Conservation (phyloP, 2,329 filamentous ascomycete species). For the Canariomyces notabilis region DNA sequence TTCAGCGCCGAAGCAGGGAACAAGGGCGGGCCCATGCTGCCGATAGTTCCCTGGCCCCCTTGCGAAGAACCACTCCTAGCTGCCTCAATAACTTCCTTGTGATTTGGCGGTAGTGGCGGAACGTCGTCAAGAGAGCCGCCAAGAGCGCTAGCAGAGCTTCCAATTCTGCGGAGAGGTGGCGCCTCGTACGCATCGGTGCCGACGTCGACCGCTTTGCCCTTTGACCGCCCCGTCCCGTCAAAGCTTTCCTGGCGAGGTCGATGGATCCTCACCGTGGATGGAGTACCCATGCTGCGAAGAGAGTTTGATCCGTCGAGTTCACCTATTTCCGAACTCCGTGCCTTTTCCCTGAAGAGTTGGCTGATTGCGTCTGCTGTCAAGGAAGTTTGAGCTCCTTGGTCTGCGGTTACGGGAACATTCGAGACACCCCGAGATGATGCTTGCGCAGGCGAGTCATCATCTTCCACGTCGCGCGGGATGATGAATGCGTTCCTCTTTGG, state of each 20-base stretch:
- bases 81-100: slow-evolving; percentile 78
- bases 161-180: slow-evolving; percentile 50
- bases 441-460: not conserved
- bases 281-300: slow-evolving; percentile 28
- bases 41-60: slow-evolving; percentile 29
- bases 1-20: slow-evolving; percentile 69
- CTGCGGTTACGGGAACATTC: slow-evolving; percentile 55
- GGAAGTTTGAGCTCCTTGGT: slow-evolving; percentile 76
- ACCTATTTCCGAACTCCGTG: slow-evolving; percentile 26
- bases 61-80: slow-evolving; percentile 57
- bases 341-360: slow-evolving; percentile 59
- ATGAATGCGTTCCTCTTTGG: slow-evolving; percentile 54
- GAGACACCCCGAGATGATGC: slow-evolving; percentile 39
- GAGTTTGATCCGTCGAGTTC: slow-evolving; percentile 36
- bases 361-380: slow-evolving; percentile 81
- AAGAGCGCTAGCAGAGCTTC: slow-evolving; percentile 67
- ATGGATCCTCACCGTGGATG: slow-evolving; percentile 36
- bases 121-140: slow-evolving; percentile 34
- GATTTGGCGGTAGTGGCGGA: slow-evolving; percentile 77
- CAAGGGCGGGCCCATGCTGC: slow-evolving; percentile 75
- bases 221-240: slow-evolving; percentile 38
- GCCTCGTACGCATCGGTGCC: slow-evolving; percentile 32
- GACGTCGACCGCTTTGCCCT: slow-evolving; percentile 34
- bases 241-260: slow-evolving; percentile 43
- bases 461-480: slow-evolving; percentile 43